Evolutionary conservation across 805 yeast species (phyloP), one percentile per base, ranked within the genome.

Genomic region (Starmera amethionina): DNA sequence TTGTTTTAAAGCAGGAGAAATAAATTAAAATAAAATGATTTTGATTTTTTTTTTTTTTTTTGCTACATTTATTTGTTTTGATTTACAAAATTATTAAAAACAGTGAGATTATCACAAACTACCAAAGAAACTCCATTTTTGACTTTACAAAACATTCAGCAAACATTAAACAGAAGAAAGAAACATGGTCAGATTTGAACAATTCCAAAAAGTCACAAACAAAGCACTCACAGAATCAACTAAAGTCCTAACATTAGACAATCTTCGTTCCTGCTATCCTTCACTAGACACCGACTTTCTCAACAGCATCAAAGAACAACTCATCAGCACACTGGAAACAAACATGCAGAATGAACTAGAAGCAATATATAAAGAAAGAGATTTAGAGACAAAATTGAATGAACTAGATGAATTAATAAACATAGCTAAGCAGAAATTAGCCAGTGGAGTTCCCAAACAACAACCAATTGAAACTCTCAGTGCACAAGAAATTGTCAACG

Each of bases 201-300:
- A 78, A 31, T 63, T 77, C n/a, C 52, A 59, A 35, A 59, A 65
- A 27, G 74, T 77, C 19, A 63, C 73, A 37, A 55, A 58, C 2
- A 67, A 73, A 41, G 79, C 82, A 0, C 61, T 77, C 10, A 71
- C 69, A 25, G 77, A 72, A 45, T 67, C 77, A 3, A 68, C 73
- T 38, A 68, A 65, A 44, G 64, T 69, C 19, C 52, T 77, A 25
- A 61, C 72, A 4, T 55, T 64, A 8, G 79, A 73, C 14, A 72
- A 71, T 42, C 51, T 77, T 15, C 54, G 62, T 25, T 47, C 64
- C 12, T 77, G 82, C 48, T 77, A 69, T 48, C 83, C 83, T 4
- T 54, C 63, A 5, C 57, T 76, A 7, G 62, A 74, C 3, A 40
- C 50, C 8, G 56, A 56, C 25, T 54, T 67, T 1, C 55, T 77